Evolutionary conservation across 2,329 filamentous ascomycete species (phyloP).

Genomic region (Colletotrichum sp.): DNA sequence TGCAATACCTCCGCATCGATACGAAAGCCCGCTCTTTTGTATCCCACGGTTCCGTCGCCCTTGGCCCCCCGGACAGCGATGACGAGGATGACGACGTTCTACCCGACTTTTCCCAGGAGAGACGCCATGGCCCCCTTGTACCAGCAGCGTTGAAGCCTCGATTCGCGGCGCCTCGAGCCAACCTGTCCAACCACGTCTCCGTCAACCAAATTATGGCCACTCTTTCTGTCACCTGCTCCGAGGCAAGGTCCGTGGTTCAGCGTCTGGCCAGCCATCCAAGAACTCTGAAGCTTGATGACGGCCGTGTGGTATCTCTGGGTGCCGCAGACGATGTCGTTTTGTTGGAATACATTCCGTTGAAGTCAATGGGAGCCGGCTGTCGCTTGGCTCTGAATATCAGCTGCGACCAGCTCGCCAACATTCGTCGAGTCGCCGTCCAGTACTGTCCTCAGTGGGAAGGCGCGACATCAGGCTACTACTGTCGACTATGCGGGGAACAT

Average conservation of each 20-base stretch:
- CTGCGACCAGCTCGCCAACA: constrained; percentile 32
- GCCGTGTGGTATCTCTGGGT: constrained; percentile 32
- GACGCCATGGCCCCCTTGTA: constrained; percentile 14
- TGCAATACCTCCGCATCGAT: constrained; percentile 34
- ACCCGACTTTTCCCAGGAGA: constrained; percentile 27
- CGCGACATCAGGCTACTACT: constrained; percentile 29
- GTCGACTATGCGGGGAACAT: constrained; percentile 36
- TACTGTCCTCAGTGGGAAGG: constrained; percentile 46
- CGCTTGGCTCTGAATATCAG: constrained; percentile 28
- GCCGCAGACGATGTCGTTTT: constrained; percentile 34
- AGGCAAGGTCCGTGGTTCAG: neutral
- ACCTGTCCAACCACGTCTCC: constrained; percentile 35
- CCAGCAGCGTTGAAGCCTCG: constrained; percentile 27
- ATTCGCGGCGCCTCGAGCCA: constrained; percentile 31
- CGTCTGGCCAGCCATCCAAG: constrained; percentile 7
- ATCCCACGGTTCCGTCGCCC: neutral
- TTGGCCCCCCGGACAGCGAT: neutral
- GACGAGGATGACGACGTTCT: constrained; percentile 23
- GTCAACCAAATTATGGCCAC: constrained; percentile 25
- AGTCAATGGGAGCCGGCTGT: constrained; percentile 28
- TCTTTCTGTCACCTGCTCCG: constrained; percentile 12
- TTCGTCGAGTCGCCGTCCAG: constrained; percentile 45
- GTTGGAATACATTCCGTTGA: constrained; percentile 36
- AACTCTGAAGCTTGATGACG: constrained; percentile 28
- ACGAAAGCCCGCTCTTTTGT: neutral